A percentile compares a stretch with the other conserved stretches of the same genome.
Conservation (phyloP, 2,329 filamentous ascomycete species). For the Penicillium capsulatum region DNA sequence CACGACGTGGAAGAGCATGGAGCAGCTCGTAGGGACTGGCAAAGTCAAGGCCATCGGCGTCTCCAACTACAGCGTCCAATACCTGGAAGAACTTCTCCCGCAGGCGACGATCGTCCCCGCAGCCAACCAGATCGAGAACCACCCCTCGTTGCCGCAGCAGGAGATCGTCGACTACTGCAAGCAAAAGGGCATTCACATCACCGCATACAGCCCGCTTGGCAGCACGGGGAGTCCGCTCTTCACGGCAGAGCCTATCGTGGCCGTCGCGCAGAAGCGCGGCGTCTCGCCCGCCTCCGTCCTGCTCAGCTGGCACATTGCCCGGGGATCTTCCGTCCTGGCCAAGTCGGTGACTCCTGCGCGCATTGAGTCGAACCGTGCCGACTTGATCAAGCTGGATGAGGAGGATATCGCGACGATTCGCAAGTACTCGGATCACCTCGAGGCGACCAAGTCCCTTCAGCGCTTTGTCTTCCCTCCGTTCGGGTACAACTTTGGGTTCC, state of each 20-base stretch:
- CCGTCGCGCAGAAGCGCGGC: conserved; percentile 39
- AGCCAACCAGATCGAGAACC: conserved; percentile 77
- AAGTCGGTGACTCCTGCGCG: conserved; percentile 41
- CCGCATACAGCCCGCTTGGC: conserved; percentile 48
- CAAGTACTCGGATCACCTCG: conserved; percentile 35
- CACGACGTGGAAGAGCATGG: conserved; percentile 71
- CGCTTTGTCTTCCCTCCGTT: conserved; percentile 66
- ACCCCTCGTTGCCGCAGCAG: conserved; percentile 63
- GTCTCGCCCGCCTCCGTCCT: conserved; percentile 40
- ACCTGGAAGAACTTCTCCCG: conserved; percentile 52
- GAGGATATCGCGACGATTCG: conserved; percentile 37
- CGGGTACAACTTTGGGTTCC: conserved; percentile 66
- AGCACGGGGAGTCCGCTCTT: conserved; percentile 44
- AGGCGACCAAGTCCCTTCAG: conserved; percentile 31
- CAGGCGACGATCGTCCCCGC: conserved; percentile 61
- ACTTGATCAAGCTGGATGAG: conserved; percentile 37
- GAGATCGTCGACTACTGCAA: conserved; percentile 51
- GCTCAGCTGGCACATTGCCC: conserved; percentile 43
- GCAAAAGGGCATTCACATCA: conserved; percentile 49
- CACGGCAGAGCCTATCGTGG: conserved; percentile 39
- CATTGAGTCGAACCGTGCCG: conserved; percentile 38
- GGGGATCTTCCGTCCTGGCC: conserved; percentile 41
- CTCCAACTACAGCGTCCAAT: conserved; percentile 55
- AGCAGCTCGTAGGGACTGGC: conserved; percentile 52
- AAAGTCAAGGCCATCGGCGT: conserved; percentile 58